phyloP scores from a whole-genome alignment of 1,284 basidiomycete species.

The Malassezia brasiliensis region DNA sequence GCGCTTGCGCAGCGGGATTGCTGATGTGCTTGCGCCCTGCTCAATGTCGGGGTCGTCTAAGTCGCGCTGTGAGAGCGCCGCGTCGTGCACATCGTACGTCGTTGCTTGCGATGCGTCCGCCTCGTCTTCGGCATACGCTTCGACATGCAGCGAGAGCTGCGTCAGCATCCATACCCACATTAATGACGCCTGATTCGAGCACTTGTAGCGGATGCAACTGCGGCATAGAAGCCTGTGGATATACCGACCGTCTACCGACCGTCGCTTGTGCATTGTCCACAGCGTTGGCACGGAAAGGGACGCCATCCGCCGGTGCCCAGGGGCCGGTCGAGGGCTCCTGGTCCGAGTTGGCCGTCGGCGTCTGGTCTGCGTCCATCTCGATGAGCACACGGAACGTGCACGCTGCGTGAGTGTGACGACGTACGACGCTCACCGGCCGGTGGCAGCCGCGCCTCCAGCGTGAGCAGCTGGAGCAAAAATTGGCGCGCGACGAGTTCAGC shows the following conservation, averaged over 20 bases:
- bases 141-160: slow-evolving; percentile 7
- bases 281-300: neutral
- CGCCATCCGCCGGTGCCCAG: slow-evolving; percentile 9
- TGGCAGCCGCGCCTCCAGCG: neutral
- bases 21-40: neutral
- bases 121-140: neutral
- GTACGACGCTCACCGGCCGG: neutral
- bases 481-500: slow-evolving; percentile 4
- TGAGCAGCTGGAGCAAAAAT: slow-evolving; percentile 9
- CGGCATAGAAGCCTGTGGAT: neutral
- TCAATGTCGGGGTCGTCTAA: slow-evolving; percentile 13
- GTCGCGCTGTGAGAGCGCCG: slow-evolving; percentile 8
- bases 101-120: no score
- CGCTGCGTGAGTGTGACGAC: neutral
- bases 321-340: slow-evolving; percentile 1
- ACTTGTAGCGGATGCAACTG: slow-evolving; percentile 10
- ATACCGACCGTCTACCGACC: neutral
- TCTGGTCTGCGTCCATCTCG: neutral
- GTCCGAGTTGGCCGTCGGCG: slow-evolving; percentile 2
- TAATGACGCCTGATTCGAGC: slow-evolving; percentile 15
- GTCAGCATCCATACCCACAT: slow-evolving; percentile 2
- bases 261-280: neutral
- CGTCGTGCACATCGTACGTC: neutral
- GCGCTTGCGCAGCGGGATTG: slow-evolving; percentile 1
- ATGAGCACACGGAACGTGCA: slow-evolving; percentile 12